Evolutionary conservation across 768 basidiomycete genomes (phyloP).

Genomic region (Daedaleopsis sinensis): DNA sequence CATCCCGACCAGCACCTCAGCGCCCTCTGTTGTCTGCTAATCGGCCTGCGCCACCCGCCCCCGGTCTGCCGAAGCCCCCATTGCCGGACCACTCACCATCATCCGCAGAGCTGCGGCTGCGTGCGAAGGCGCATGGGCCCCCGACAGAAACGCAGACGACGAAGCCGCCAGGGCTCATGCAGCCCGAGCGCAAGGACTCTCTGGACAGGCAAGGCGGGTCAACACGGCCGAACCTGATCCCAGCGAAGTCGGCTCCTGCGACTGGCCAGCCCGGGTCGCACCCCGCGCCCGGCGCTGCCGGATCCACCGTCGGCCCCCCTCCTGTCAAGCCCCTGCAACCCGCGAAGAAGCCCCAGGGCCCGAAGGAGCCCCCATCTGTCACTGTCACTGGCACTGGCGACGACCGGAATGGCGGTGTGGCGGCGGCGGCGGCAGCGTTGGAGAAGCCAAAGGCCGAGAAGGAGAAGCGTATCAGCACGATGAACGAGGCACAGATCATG

Average conservation of each 20-base stretch:
- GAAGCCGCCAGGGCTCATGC: conserved; percentile 36
- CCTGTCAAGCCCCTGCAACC: conserved; percentile 79
- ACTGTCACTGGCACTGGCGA: conserved; percentile 52
- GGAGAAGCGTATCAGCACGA: conserved; percentile 90
- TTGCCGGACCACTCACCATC: conserved; percentile 59
- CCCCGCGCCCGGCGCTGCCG: conserved; percentile 47
- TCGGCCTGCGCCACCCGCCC: conserved; percentile 55
- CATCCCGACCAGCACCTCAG: conserved; percentile 69
- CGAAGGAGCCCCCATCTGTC: conserved; percentile 40
- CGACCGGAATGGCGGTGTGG: conserved; percentile 51
- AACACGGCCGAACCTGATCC: conserved; percentile 44
- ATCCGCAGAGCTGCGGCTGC: conserved; percentile 65
- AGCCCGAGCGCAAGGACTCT: conserved; percentile 56
- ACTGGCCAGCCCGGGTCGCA: conserved; percentile 46
- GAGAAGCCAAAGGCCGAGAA: conserved; percentile 57
- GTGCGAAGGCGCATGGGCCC: conserved; percentile 62
- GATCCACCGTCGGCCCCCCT: conserved; percentile 54
- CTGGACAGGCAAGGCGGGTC: conserved; percentile 29
- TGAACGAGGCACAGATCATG: conserved; percentile 99
- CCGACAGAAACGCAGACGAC: conserved; percentile 34
- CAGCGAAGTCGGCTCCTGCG: conserved; percentile 49
- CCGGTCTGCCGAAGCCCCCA: conserved; percentile 33
- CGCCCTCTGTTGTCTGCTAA: conserved; percentile 62
- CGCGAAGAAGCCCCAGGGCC: conserved; percentile 54
- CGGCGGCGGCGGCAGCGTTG: conserved; percentile 72